Percentiles rank a stretch among this genome's conserved stretches.
These are phyloP conservation scores for Nemania abortiva DNA, from an alignment of 2,329 filamentous ascomycete genomes.

Conservation along the genomic window DNA sequence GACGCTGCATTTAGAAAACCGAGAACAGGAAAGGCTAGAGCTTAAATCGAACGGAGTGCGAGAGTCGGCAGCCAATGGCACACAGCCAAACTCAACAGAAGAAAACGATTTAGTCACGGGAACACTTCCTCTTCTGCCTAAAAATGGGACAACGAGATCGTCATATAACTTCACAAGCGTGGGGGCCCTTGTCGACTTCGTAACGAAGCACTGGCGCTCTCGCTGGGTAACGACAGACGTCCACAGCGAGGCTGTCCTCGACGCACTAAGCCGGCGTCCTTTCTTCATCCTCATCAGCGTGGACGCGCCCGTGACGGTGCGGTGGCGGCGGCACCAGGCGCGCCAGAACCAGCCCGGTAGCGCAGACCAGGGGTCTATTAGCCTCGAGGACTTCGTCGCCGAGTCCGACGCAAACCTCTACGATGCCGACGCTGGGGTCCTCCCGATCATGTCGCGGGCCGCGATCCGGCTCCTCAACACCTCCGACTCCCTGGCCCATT, in stretches of 20 bases:
- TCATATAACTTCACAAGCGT: slow-evolving; percentile 68
- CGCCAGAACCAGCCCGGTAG: slow-evolving; percentile 22
- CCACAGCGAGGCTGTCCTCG: slow-evolving; percentile 76
- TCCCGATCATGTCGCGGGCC: slow-evolving; percentile 83
- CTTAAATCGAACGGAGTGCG: not conserved
- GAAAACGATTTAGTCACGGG: not conserved
- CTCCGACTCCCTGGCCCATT: slow-evolving; percentile 75
- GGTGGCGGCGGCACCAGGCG: slow-evolving; percentile 81
- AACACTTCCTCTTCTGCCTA: slow-evolving; percentile 12
- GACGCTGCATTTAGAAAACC: slow-evolving; percentile 69
- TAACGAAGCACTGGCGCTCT: slow-evolving; percentile 85
- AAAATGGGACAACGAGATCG: slow-evolving; percentile 25
- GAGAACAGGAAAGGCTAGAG: not conserved
- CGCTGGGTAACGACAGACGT: slow-evolving; percentile 90
- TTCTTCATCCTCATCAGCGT: slow-evolving; percentile 95
- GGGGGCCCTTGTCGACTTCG: slow-evolving; percentile 81
- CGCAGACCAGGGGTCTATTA: slow-evolving; percentile 41
- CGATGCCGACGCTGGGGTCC: slow-evolving; percentile 71
- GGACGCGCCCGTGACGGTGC: slow-evolving; percentile 86
- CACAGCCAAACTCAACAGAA: slow-evolving; percentile 12
- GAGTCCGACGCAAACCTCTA: slow-evolving; percentile 82
- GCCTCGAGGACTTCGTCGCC: slow-evolving; percentile 68
- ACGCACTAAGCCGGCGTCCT: slow-evolving; percentile 81
- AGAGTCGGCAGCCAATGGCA: slow-evolving; percentile 13
- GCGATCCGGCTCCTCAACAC: slow-evolving; percentile 90